phyloP scores from a whole-genome alignment of 148 eudicot genomes.

The Amaranthus palmeri region DNA sequence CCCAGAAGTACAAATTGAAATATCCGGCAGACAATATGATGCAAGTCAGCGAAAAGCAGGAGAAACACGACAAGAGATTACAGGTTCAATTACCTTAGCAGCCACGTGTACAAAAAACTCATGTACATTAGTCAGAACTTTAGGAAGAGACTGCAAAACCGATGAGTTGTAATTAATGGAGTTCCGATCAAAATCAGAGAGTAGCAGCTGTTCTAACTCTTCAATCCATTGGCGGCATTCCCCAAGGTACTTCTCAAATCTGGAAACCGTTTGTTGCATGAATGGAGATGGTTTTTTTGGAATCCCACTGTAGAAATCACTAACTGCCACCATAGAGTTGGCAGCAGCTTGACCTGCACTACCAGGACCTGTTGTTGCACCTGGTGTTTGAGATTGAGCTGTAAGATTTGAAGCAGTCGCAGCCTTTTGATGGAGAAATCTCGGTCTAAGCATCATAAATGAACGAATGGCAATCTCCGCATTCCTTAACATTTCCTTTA shows the following conservation, averaged over 20 bases:
- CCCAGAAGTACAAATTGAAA: neutral
- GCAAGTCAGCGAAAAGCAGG: neutral
- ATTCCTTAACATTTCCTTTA: conserved; percentile 79
- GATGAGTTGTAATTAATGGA: conserved; percentile 49
- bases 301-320: conserved; percentile 81
- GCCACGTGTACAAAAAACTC: conserved; percentile 97
- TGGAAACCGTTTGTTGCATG: conserved; percentile 69
- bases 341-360: conserved; percentile 40
- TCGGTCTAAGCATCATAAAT: conserved; percentile 83
- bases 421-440: conserved; percentile 67
- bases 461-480: conserved; percentile 86
- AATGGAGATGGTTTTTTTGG: conserved; percentile 89
- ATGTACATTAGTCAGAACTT: conserved; percentile 84
- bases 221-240: conserved; percentile 93
- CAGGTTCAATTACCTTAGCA: conserved; percentile 61
- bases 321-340: conserved; percentile 45
- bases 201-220: conserved; percentile 86
- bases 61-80: neutral
- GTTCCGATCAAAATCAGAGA: conserved; percentile 58
- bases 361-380: conserved; percentile 35
- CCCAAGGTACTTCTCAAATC: conserved; percentile 75
- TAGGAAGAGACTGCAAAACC: conserved; percentile 83
- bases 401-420: conserved; percentile 43
- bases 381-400: conserved; percentile 48
- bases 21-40: neutral